Base-by-base conservation (phyloP, 345 rosid genomes). In the Laguncularia racemosa region DNA sequence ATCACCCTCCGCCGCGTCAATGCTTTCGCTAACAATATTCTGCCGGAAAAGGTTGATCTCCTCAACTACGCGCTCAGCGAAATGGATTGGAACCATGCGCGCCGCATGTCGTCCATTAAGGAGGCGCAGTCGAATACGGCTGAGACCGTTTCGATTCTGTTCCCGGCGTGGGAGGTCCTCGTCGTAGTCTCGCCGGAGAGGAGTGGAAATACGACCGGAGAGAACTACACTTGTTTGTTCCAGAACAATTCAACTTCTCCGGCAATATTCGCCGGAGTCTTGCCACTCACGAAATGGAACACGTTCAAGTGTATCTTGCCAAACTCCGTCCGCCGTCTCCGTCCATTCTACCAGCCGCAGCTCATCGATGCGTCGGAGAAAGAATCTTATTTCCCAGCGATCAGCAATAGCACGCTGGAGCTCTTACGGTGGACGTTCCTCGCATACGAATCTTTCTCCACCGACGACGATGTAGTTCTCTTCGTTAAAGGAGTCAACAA, bases 91-190 rank as follows among this genome's bases (percentile, higher is more conserved):
- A 18, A 38, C 28, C 52, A 55, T 46, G 9, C 50, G 43, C 68
- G 56, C 33, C 48, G 15, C 49, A 50, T 33, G n/a, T 54, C 59
- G 12, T 53, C 58, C 45, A 0, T 23, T 26, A 19, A 54, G 48
- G 44, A 48, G 28, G 40, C 2, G 20, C 28, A 55, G 17, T 19
- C 19, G 8, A 9, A 47, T 14, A 11, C 23, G 17, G 53, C 20
- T 15, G 51, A 17, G 43, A 5, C 88, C 7, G 79, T 70, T 11
- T 74, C 89, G 9, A 56, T 92, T 64, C 78, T 92, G 13, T 62
- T 88, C 47, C 89, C 95, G 0, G 86, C 66, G 23, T 92, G 98
- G 96, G 88, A 83, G 68, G 79, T 86, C 40, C 72, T 89, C 17
- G 66, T 81, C 13, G 62, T 89, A 48, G 73, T 63, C 21, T 64